Evolutionary conservation across 306 rosid genomes (phyloP).

Genomic region (Vicia faba): DNA sequence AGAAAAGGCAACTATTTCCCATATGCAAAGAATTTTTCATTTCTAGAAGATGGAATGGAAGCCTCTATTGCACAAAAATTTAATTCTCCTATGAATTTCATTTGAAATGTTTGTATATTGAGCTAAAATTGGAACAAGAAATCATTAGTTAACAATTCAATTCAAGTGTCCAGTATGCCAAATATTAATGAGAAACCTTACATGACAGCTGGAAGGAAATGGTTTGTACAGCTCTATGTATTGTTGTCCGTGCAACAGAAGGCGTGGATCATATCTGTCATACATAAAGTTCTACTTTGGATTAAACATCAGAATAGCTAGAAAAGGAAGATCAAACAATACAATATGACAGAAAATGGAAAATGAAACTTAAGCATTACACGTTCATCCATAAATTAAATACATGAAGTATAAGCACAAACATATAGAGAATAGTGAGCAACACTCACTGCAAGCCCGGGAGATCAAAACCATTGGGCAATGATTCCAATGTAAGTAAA

Average conservation of each 20-base stretch:
- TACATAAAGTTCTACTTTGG: conserved; percentile 18
- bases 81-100: conserved; percentile 5
- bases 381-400: conserved; percentile 15
- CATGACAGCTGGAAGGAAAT: conserved; percentile 72
- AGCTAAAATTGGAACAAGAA: conserved; percentile 22
- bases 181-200: conserved; percentile 51
- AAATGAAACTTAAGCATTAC: background rate
- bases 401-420: conserved; percentile 16
- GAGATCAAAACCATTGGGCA: conserved; percentile 37
- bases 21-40: conserved; percentile 6
- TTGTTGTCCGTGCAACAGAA: conserved; percentile 89
- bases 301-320: conserved; percentile 19
- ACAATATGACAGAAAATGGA: conserved; percentile 20
- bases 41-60: conserved; percentile 15
- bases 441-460: conserved; percentile 85
- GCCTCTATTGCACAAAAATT: conserved; percentile 12
- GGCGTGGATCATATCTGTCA: conserved; percentile 82
- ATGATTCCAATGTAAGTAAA: conserved; percentile 45
- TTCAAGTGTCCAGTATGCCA: conserved; percentile 25
- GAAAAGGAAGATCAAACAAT: conserved; percentile 15
- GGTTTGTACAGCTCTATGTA: conserved; percentile 87
- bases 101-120: conserved; percentile 5
- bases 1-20: conserved; percentile 2
- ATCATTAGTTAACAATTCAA: conserved; percentile 26
- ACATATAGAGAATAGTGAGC: conserved; percentile 28